phyloP scores from a whole-genome alignment of 2,329 filamentous ascomycete genomes.

The Penicillium psychrosexuale region DNA sequence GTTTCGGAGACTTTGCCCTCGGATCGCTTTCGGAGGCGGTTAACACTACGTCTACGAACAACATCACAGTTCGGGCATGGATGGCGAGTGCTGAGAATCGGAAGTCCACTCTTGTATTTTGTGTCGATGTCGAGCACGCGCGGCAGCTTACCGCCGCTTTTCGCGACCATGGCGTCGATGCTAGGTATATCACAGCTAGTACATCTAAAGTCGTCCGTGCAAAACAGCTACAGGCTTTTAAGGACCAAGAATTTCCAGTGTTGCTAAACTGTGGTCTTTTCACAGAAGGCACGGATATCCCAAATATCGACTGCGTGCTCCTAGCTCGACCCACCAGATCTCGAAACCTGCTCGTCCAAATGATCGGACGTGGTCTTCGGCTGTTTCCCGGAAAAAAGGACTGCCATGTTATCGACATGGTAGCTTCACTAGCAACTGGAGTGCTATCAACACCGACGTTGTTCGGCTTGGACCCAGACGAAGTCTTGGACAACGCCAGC shows the following conservation, averaged over 20 bases:
- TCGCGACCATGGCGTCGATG: constrained; percentile 73
- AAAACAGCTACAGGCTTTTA: constrained; percentile 72
- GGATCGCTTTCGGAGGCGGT: constrained; percentile 75
- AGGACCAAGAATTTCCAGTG: constrained; percentile 72
- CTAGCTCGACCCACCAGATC: constrained; percentile 86
- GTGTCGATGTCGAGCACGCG: constrained; percentile 85
- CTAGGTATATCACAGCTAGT: constrained; percentile 79
- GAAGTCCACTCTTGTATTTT: constrained; percentile 89
- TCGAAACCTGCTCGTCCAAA: constrained; percentile 89
- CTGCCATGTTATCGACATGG: constrained; percentile 96
- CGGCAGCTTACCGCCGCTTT: constrained; percentile 71
- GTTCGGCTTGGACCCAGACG: constrained; percentile 83
- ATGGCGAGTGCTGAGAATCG: constrained; percentile 68
- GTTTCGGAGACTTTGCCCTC: constrained; percentile 74
- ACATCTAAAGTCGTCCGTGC: constrained; percentile 68
- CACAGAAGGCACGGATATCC: constrained; percentile 96
- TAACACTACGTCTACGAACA: constrained; percentile 77
- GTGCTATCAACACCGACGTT: constrained; percentile 88
- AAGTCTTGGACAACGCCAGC: constrained; percentile 67
- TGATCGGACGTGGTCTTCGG: constrained; percentile 94
- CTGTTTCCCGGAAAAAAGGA: constrained; percentile 75
- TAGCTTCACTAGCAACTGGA: constrained; percentile 76
- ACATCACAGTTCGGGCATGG: constrained; percentile 84
- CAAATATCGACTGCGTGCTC: constrained; percentile 91
- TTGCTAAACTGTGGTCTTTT: constrained; percentile 94